Base-by-base conservation (phyloP, 192 early-diverging fungal genomes). In the Coemansia umbellata region DNA sequence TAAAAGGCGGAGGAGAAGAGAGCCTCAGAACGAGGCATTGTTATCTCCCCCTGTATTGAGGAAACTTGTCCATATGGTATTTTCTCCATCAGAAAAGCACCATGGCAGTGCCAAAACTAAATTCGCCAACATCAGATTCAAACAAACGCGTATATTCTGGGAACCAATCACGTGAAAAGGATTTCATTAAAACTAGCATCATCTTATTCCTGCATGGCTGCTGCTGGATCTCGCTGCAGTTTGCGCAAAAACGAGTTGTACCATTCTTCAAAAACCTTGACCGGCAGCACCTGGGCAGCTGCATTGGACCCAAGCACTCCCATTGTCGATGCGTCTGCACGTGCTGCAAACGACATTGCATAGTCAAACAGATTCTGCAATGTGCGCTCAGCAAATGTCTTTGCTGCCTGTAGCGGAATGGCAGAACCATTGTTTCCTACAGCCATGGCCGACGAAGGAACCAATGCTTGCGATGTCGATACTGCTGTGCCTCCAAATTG, bases 191-290 rank as follows among this genome's bases (percentile, higher is more conserved):
- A 24, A 9, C 15, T n/a, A n/a, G n/a, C n/a, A n/a, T 42, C 13
- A 31, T n/a, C n/a, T 30, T 35, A 40, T 44, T 37, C 15, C 21
- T 62, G 50, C 57, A 64, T 57, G 17, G 52, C 14, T 2, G 45
- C 28, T 3, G 55, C 65, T 15, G 90, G 88, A 61, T 93, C 85
- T 13, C 77, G 68, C 57, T 87, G 85, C 26, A 88, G 52, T 59
- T 93, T 93, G 47, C 87, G 69, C 36, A 84, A 69, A 15, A 90
- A 81, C 22, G 76, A 80, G 44, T 85, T 78, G 72, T 87, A 93
- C 93, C 93, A 93, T 18, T 85, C 83, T 31, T 87, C 83, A 44
- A 94, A 87, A 6, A 73, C 82, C 63, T 82, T 86, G 43, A 87
- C 70, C 1, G 84, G 85, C 44, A 90, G 59, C 36, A 77, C 66